phyloP scores from a whole-genome alignment of 1,284 basidiomycete species.

The Cutaneotrichosporon mucoides region DNA sequence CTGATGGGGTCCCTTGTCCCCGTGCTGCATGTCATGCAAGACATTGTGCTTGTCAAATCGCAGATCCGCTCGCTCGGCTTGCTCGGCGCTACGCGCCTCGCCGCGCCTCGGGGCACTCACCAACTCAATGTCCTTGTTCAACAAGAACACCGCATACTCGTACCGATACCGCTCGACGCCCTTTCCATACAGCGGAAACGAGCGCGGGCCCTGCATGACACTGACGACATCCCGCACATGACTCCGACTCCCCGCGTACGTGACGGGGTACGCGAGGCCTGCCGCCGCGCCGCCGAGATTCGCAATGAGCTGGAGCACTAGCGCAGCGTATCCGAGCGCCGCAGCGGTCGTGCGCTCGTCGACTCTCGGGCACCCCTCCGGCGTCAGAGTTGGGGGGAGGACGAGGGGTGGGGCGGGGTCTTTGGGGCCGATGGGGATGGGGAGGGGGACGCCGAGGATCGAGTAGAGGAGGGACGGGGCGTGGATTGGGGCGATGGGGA shows the following conservation, averaged over 20 bases:
- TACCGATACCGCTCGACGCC: conserved; percentile 95
- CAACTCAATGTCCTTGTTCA: conserved; percentile 97
- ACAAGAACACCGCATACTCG: conserved; percentile 93
- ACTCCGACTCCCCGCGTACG: conserved; percentile 79
- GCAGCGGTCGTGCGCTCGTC: conserved; percentile 80
- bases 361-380: conserved; percentile 52
- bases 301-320: conserved; percentile 73
- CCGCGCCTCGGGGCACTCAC: conserved; percentile 51
- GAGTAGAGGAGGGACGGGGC: conserved; percentile 77
- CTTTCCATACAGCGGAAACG: conserved; percentile 88
- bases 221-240: conserved; percentile 85
- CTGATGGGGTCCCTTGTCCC: no score
- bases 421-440: conserved; percentile 68
- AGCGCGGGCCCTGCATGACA: conserved; percentile 86
- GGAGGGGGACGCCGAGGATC: conserved; percentile 74
- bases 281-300: conserved; percentile 58
- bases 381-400: conserved; percentile 57
- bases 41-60: no score
- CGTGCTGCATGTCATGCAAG: no score
- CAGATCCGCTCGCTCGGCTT: no score
- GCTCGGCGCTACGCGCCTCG: no score
- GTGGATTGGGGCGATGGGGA: conserved; percentile 79
- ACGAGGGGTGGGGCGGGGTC: conserved; percentile 81
- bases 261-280: conserved; percentile 80
- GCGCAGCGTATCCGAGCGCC: conserved; percentile 80